Evolutionary conservation across 2,329 filamentous ascomycete genomes (phyloP), one percentile per base, ranked within the genome.

Genomic region (Talaromyces sp.): DNA sequence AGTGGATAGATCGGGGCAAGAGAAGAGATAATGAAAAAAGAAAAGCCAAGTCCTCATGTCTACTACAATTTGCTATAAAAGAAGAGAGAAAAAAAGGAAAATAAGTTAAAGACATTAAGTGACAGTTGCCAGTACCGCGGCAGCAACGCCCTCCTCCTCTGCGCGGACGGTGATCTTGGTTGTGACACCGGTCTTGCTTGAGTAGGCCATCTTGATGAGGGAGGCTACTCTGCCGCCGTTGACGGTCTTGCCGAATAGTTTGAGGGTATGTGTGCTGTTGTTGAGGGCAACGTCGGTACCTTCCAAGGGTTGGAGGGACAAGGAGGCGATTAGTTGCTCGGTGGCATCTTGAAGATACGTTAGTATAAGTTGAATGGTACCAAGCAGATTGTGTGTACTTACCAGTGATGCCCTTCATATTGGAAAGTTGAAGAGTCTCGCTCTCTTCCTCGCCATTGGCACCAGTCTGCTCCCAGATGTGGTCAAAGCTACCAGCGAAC

Each of bases 171-270:
- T 89, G 65, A 99, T 91, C 84, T 97, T 97, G 68, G 93, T 95
- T 53, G 94, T 97, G 22, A 97, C 91, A 47, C 94, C 94, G 45
- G 87, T 88, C 82, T 95, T 96, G 66, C 89, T 86, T 56, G 90
- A 95, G 76, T 86, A 97, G 1, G 92, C 94, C 92, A 99, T 96
- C 75, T 91, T 85, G 60, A 97, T 86, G 61, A 85, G 87, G 55
- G 89, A 89, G 51, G 92, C 90, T 14, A 99, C 93, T 67, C 88
- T 88, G 62, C 94, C 94, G 32, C 93, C 94, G 30, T 84, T 86
- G 57, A 97, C 87, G 39, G 91, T 96, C 85, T 97, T 97, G 70
- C 94, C 94, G 72, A 97, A 89, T 32, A 99, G 81, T 78, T 96
- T 97, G 70, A 99, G 86, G 3, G 91, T 92, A 74, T 99, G 94